Evolutionary conservation across 805 yeast species (phyloP).

Genomic region (Candida nanaspora): DNA sequence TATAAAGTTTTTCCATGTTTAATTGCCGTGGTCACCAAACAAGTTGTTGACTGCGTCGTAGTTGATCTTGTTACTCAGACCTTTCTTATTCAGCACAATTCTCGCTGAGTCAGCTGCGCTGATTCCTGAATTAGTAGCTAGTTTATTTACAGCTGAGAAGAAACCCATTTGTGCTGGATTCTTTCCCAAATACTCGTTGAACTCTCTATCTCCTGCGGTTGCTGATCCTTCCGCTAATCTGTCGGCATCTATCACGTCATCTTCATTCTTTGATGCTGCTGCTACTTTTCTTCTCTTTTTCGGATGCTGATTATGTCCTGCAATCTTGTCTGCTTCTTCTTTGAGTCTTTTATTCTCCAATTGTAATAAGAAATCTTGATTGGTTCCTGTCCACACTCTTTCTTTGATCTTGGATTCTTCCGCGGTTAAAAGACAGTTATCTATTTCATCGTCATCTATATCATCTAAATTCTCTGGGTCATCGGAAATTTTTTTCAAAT

Average conservation of each 20-base stretch:
- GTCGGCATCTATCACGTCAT: not conserved
- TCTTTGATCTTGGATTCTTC: constrained; percentile 73
- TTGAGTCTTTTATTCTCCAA: constrained; percentile 82
- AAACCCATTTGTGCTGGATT: constrained; percentile 22
- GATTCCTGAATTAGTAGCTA: constrained; percentile 34
- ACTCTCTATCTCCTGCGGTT: constrained; percentile 10
- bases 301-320: constrained; percentile 60
- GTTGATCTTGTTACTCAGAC: constrained; percentile 84
- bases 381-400: constrained; percentile 82
- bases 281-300: constrained; percentile 39
- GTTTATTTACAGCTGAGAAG: constrained; percentile 36
- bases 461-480: constrained; percentile 62
- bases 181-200: constrained; percentile 16
- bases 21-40: constrained; percentile 18
- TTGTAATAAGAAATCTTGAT: constrained; percentile 76
- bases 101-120: constrained; percentile 78
- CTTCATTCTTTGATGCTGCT: constrained; percentile 15
- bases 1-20: too few species aligned
- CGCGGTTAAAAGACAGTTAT: constrained; percentile 48
- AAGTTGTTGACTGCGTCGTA: constrained; percentile 68
- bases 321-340: constrained; percentile 77
- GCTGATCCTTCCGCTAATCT: constrained; percentile 5
- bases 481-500: constrained; percentile 47
- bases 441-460: constrained; percentile 78
- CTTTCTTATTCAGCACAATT: constrained; percentile 65